Evolutionary conservation across 2,329 filamentous ascomycete genomes (phyloP).

Genomic region (Trichoderma polysporum): DNA sequence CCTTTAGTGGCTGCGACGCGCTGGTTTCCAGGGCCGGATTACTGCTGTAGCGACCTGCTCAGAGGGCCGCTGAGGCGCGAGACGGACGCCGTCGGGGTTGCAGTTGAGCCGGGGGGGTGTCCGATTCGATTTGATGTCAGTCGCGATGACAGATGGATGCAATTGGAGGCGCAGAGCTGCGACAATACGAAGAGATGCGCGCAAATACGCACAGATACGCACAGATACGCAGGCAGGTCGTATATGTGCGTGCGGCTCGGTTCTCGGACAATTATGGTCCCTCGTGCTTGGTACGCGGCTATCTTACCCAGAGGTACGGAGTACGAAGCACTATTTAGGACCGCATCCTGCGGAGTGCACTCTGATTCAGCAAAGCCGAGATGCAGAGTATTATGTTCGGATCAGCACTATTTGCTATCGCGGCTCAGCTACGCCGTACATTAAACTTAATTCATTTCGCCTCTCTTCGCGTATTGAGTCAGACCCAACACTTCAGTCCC

Average conservation of each 20-base stretch:
- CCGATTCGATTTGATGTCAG: too few species aligned
- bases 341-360: not conserved
- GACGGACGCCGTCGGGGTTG: conserved; percentile 7
- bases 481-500: not conserved
- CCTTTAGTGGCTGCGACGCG: conserved; percentile 8
- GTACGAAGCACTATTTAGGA: too few species aligned
- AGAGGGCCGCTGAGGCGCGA: too few species aligned
- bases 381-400: too few species aligned
- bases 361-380: not conserved
- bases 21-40: not conserved
- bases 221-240: not conserved
- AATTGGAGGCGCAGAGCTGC: not conserved
- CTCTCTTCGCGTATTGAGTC: not conserved
- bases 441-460: not conserved
- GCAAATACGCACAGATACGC: not conserved
- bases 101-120: conserved; percentile 8
- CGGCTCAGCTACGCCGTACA: too few species aligned
- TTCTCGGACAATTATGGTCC: not conserved
- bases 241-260: not conserved
- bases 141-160: not conserved
- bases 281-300: not conserved
- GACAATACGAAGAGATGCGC: not conserved
- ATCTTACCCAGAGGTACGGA: not conserved
- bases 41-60: not conserved
- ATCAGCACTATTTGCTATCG: too few species aligned